These are phyloP conservation scores for Rhipidocladum racemiflorum DNA, from an alignment of 176 grass and related monocot species.

Conservation along the genomic window DNA sequence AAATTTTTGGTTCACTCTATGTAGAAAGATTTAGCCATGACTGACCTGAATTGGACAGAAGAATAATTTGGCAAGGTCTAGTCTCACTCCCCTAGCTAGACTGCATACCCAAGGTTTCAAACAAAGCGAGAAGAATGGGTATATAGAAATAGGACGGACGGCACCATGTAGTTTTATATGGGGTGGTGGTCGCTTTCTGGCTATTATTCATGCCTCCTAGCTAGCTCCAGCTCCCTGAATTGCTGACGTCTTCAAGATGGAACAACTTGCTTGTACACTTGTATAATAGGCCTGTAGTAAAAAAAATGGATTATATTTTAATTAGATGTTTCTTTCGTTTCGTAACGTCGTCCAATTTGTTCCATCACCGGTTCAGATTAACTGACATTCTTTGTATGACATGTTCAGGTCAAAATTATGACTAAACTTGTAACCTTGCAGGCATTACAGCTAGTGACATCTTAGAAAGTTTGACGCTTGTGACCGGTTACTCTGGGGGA, in stretches of 20 bases:
- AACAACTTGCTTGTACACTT: neutral
- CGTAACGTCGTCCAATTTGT: neutral
- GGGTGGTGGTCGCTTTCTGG: constrained; percentile 9
- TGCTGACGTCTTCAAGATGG: constrained; percentile 6
- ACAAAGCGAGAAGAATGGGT: neutral
- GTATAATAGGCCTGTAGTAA: neutral
- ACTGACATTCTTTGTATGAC: neutral
- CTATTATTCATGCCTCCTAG: constrained; percentile 10
- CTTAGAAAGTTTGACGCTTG: no score
- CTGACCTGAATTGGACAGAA: neutral
- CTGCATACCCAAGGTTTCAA: constrained; percentile 14
- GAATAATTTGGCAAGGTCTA: neutral
- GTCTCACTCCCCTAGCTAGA: neutral
- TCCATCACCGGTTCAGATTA: neutral
- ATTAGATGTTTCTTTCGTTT: neutral
- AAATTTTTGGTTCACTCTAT: neutral
- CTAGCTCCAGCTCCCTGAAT: neutral
- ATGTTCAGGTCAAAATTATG: neutral
- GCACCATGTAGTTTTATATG: neutral
- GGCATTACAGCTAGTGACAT: no score
- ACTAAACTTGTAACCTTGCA: neutral
- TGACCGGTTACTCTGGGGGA: no score
- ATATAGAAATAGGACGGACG: constrained; percentile 30
- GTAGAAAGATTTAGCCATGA: neutral
- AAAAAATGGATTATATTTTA: neutral